phyloP scores from a whole-genome alignment of 805 yeast species.

The Wickerhamiella australiensis region DNA sequence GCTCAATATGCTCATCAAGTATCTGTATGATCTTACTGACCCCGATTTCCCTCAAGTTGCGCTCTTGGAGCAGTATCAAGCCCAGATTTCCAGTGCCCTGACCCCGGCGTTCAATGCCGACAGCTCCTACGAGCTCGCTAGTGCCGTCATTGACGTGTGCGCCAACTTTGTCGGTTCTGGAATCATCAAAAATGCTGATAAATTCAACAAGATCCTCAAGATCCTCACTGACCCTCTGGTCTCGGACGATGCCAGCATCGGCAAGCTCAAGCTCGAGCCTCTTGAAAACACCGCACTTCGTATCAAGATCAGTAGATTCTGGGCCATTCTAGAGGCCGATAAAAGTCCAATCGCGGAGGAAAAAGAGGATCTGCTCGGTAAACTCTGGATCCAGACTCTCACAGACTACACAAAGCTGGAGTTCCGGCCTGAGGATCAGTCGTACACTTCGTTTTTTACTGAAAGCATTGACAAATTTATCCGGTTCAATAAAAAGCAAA shows the following conservation, averaged over 20 bases:
- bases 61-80: constrained; percentile 82
- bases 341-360: constrained; percentile 31
- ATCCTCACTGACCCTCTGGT: constrained; percentile 57
- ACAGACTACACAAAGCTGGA: constrained; percentile 61
- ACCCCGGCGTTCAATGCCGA: constrained; percentile 72
- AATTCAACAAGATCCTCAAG: constrained; percentile 45
- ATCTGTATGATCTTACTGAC: constrained; percentile 52
- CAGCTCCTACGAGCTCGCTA: constrained; percentile 60
- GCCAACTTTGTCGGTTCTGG: constrained; percentile 63
- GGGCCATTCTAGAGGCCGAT: constrained; percentile 32
- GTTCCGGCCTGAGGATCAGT: constrained; percentile 35
- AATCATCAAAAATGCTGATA: constrained; percentile 36
- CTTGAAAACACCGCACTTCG: constrained; percentile 29
- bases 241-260: constrained; percentile 33
- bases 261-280: constrained; percentile 29
- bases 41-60: constrained; percentile 61
- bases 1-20: constrained; percentile 48
- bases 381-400: constrained; percentile 68
- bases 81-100: constrained; percentile 81
- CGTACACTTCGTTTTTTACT: constrained; percentile 19
- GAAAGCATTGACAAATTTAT: constrained; percentile 28
- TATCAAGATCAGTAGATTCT: constrained; percentile 31
- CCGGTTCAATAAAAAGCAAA: constrained; percentile 21
- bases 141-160: constrained; percentile 63
- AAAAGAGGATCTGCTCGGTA: constrained; percentile 48